Percentiles rank a stretch among this genome's conserved stretches.
Conservation (phyloP, 768 basidiomycete species). For the Clathrus columnatus region DNA sequence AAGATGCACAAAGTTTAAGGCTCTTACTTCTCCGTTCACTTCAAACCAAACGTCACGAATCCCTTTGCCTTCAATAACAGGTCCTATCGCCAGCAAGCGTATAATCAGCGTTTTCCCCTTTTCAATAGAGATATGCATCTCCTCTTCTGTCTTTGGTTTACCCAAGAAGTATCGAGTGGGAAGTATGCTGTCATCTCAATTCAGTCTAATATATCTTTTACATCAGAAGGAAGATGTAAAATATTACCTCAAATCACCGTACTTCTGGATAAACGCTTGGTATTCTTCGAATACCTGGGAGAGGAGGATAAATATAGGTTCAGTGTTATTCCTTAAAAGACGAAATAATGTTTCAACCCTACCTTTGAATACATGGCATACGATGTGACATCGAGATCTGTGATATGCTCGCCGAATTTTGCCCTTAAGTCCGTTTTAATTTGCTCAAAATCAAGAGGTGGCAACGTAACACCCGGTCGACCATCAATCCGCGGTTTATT, state of each 20-base stretch:
- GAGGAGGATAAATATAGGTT: conserved; percentile 3
- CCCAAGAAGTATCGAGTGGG: conserved; percentile 97
- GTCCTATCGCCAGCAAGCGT: conserved; percentile 90
- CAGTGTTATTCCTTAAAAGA: conserved; percentile 5
- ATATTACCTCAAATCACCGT: conserved; percentile 78
- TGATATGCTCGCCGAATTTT: conserved; percentile 93
- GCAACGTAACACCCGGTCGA: conserved; percentile 83
- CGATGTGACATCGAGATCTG: conserved; percentile 85
- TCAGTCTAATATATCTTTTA: conserved; percentile 10
- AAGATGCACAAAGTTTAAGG: conserved; percentile 5
- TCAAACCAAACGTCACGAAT: conserved; percentile 98
- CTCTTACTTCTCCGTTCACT: conserved; percentile 83
- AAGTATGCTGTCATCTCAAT: conserved; percentile 42
- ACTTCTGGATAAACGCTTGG: conserved; percentile 90
- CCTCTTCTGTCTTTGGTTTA: conserved; percentile 85
- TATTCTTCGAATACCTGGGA: conserved; percentile 92
- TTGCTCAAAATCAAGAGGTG: conserved; percentile 90
- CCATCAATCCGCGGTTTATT: conserved; percentile 90
- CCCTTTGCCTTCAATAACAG: conserved; percentile 84
- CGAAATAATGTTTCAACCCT: conserved; percentile 12
- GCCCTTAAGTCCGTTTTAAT: conserved; percentile 87
- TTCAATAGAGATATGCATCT: conserved; percentile 95
- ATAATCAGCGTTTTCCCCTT: conserved; percentile 96
- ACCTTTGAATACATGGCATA: conserved; percentile 99
- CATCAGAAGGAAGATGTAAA: not conserved